These are phyloP conservation scores for Ceratocystis albifundus DNA, from an alignment of 2,329 filamentous ascomycete species.

Conservation along the genomic window DNA sequence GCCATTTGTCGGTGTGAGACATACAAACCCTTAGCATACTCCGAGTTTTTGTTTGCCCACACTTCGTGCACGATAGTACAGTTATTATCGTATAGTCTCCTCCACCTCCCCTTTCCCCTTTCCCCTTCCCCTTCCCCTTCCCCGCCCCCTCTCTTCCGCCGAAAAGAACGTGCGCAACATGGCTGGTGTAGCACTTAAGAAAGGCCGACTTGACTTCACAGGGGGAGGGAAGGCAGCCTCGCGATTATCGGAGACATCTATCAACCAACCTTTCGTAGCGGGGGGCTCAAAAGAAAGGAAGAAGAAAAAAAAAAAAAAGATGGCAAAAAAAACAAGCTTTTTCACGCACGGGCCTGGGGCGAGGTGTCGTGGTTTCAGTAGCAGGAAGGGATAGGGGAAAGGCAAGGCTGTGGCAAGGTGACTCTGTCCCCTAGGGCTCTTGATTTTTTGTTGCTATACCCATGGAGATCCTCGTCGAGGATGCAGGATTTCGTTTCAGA, in stretches of 20 bases:
- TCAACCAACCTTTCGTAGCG: background rate
- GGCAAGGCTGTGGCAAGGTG: background rate
- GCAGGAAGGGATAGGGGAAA: background rate
- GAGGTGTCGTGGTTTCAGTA: constrained; percentile 9
- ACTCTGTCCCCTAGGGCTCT: background rate
- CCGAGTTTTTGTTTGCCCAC: background rate
- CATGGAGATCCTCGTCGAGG: background rate
- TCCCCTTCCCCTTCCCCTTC: background rate
- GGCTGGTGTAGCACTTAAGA: background rate
- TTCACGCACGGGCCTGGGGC: background rate
- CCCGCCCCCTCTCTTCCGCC: too few relatives aligned
- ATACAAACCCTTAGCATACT: too few relatives aligned
- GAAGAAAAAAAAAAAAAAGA: background rate
- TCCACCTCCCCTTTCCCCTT: background rate
- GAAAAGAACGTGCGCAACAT: background rate
- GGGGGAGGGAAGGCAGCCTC: background rate
- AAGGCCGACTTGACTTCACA: background rate
- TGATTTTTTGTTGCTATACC: background rate
- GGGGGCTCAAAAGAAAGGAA: background rate
- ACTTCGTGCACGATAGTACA: background rate
- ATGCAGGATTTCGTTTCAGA: constrained; percentile 2
- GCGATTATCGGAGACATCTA: constrained; percentile 3
- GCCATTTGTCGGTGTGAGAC: too few relatives aligned
- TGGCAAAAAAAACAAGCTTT: constrained; percentile 6
- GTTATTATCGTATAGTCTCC: background rate